Evolutionary conservation across 2,329 filamentous ascomycete genomes (phyloP).

Genomic region (Pseudogymnoascus destructans): DNA sequence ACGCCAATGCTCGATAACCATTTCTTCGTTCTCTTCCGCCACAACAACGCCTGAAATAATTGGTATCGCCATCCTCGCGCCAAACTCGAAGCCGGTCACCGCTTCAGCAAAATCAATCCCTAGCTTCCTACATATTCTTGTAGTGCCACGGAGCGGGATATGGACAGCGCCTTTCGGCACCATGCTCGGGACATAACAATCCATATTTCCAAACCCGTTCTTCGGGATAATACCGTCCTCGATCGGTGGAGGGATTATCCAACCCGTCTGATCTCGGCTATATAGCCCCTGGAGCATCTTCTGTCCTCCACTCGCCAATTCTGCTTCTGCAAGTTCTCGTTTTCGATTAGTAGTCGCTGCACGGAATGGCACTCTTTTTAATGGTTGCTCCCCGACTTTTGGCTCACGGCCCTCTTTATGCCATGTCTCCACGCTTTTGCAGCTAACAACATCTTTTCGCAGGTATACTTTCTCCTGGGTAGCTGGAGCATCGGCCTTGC

Average conservation of each 20-base stretch:
- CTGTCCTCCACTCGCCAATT: conserved; percentile 58
- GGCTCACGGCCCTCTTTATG: conserved; percentile 87
- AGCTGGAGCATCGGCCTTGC: conserved; percentile 58
- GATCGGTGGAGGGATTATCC: conserved; percentile 86
- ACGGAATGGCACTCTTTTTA: conserved; percentile 81
- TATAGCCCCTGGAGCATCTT: conserved; percentile 83
- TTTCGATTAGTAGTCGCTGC: conserved; percentile 81
- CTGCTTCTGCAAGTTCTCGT: conserved; percentile 76
- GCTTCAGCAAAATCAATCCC: conserved; percentile 86
- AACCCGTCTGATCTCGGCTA: conserved; percentile 74
- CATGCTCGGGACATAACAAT: conserved; percentile 90
- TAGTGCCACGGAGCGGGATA: conserved; percentile 63
- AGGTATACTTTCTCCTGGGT: conserved; percentile 71
- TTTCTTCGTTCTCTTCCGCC: conserved; percentile 62
- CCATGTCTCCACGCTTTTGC: conserved; percentile 92
- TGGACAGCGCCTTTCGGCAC: conserved; percentile 74
- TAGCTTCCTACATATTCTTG: conserved; percentile 70
- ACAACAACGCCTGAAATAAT: conserved; percentile 84
- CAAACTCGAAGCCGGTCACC: conserved; percentile 93
- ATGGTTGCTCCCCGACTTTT: conserved; percentile 52
- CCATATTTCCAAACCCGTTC: conserved; percentile 92
- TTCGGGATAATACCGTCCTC: conserved; percentile 77
- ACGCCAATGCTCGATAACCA: conserved; percentile 65
- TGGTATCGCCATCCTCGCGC: conserved; percentile 84
- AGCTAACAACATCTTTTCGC: conserved; percentile 66